phyloP scores from a whole-genome alignment of 352 stramenopile genomes.

The Phytophthora quininea region DNA sequence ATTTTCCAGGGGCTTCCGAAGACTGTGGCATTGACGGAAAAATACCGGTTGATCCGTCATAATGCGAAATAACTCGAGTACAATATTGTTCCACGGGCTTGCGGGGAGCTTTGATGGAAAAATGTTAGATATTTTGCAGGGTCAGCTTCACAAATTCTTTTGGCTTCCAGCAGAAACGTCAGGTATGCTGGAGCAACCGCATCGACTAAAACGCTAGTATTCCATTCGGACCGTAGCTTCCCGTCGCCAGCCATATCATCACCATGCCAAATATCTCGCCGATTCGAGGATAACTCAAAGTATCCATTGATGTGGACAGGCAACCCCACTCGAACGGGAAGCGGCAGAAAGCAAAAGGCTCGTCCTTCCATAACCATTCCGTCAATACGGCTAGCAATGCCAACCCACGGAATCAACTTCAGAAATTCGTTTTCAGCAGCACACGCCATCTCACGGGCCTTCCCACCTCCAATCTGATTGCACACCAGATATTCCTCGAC shows the following conservation, averaged over 20 bases:
- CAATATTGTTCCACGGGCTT: constrained; percentile 59
- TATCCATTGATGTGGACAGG: constrained; percentile 94
- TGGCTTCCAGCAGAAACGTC: constrained; percentile 63
- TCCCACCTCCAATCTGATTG: constrained; percentile 88
- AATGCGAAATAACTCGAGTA: constrained; percentile 55
- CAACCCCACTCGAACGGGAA: constrained; percentile 88
- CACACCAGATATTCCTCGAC: constrained; percentile 84
- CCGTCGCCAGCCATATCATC: constrained; percentile 85
- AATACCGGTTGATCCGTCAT: constrained; percentile 61
- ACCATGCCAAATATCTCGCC: constrained; percentile 83
- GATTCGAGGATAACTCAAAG: constrained; percentile 93
- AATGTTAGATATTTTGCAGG: constrained; percentile 47
- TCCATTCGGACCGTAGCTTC: constrained; percentile 82
- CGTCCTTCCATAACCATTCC: constrained; percentile 50
- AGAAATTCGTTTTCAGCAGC: constrained; percentile 70
- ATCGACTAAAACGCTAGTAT: constrained; percentile 66
- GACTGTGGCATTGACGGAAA: constrained; percentile 30
- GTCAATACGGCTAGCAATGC: constrained; percentile 80
- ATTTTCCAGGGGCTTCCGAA: constrained; percentile 6
- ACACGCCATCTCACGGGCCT: constrained; percentile 78
- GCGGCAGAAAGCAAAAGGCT: constrained; percentile 93
- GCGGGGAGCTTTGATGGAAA: constrained; percentile 57
- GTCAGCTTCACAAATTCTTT: constrained; percentile 43
- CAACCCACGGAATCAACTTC: constrained; percentile 90
- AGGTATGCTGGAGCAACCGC: constrained; percentile 80